These are phyloP conservation scores for Nymphaea colorata DNA, from an alignment of 164 flowering plant genomes.

Conservation along the genomic window DNA sequence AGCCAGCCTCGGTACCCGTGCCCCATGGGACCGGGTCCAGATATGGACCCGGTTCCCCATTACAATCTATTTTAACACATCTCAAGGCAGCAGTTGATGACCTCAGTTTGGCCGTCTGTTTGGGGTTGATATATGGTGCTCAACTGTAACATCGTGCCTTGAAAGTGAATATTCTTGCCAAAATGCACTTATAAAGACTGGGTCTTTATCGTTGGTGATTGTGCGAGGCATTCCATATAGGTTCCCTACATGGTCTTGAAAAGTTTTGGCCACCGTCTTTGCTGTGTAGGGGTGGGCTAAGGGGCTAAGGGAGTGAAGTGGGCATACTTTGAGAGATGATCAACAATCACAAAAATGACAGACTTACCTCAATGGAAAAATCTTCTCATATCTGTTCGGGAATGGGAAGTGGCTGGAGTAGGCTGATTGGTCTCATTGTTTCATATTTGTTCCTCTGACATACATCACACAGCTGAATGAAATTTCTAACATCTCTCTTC, in stretches of 20 bases:
- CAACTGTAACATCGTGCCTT: not conserved
- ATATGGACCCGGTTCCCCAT: too few relatives aligned
- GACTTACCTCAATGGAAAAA: not conserved
- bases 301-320: not conserved
- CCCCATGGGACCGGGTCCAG: too few relatives aligned
- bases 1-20: too few relatives aligned
- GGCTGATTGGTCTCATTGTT: not conserved
- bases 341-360: not conserved
- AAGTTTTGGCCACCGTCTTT: not conserved
- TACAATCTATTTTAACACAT: too few relatives aligned
- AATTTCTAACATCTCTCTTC: not conserved
- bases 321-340: not conserved
- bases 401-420: not conserved
- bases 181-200: not conserved
- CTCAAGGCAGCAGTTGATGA: not conserved
- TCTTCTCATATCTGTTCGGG: not conserved
- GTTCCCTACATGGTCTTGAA: not conserved
- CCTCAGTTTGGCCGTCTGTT: slow-evolving; percentile 2
- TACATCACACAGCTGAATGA: not conserved
- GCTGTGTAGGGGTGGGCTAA: not conserved
- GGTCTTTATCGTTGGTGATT: not conserved
- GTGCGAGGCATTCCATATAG: not conserved
- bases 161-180: not conserved
- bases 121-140: not conserved
- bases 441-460: not conserved